These are phyloP conservation scores for Allium sativum DNA, from an alignment of 106 monocot genomes.

Conservation along the genomic window DNA sequence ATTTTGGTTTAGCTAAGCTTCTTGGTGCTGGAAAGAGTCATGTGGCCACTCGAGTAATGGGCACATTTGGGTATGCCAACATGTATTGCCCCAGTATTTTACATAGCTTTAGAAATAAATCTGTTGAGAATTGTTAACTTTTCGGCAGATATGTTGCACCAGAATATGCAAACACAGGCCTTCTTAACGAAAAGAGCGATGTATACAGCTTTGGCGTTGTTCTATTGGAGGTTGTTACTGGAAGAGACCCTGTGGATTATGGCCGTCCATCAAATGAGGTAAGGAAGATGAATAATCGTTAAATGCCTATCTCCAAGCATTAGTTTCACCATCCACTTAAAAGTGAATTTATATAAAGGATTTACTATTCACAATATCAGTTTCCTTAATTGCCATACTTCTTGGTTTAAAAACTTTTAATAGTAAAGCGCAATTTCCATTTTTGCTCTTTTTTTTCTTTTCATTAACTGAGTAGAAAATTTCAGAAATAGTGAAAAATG, in stretches of 20 bases:
- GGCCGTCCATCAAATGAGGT: slow-evolving; percentile 82
- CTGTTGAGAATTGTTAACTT: not conserved
- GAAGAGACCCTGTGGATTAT: slow-evolving; percentile 97
- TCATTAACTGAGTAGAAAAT: too few relatives aligned
- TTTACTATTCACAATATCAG: not conserved
- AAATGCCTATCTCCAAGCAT: not conserved
- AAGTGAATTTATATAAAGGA: not conserved
- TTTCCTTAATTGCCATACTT: too few relatives aligned
- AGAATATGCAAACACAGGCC: slow-evolving; percentile 95
- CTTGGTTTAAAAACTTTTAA: too few relatives aligned
- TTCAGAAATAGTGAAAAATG: too few relatives aligned
- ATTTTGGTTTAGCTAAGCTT: slow-evolving; percentile 59
- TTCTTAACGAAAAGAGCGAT: slow-evolving; percentile 94
- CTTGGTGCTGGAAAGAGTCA: slow-evolving; percentile 59
- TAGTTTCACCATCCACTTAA: not conserved
- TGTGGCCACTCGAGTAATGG: slow-evolving; percentile 58
- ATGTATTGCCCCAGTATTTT: too few relatives aligned
- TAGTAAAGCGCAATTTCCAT: too few relatives aligned
- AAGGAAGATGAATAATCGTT: not conserved
- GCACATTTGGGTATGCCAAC: slow-evolving; percentile 43
- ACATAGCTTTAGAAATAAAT: too few relatives aligned
- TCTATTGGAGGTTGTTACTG: slow-evolving; percentile 82
- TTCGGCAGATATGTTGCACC: slow-evolving; percentile 87
- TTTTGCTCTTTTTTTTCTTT: too few relatives aligned
- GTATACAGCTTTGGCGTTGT: slow-evolving; percentile 95